Base-by-base conservation (phyloP, 2,329 filamentous ascomycete genomes). In the Beauveria medogensis region DNA sequence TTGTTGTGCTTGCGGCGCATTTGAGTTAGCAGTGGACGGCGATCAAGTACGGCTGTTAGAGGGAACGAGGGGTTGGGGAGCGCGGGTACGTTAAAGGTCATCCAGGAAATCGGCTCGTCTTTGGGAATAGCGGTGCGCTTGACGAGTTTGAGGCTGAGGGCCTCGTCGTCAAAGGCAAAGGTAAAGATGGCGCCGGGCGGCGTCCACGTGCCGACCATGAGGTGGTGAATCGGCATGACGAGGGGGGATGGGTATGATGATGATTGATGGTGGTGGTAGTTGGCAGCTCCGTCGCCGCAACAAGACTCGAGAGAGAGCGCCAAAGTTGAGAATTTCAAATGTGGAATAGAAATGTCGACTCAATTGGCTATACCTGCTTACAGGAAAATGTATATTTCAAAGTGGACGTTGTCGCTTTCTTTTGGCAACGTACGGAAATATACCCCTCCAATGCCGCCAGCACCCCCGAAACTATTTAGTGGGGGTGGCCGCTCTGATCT, bases 121-220 rank as follows among this genome's bases (percentile, higher is more conserved):
- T 89, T 75, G 5, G 90, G 88, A 61, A 95, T 94, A 62, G 86
- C 84, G 1, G 90, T 94, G 67, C 88, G 86, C 77, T 93, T 92
- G 70, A 95, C 77, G 69, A 94, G 75, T 66, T 87, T 82, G 63
- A 95, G 76, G 7, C 86, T 87, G 65, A 92, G 77, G 44, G 84
- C 85, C 74, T 92, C 89, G 67, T 93, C 90, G 75, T 96, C 90
- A 71, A 96, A 96, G 63, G 87, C 84, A 63, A 96, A 88, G 0
- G 91, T 95, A 75, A 94, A 94, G 69, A 96, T 94, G 72, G 91
- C 90, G 52, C 91, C 91, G 60, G 91, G 91, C 62, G 89, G 89
- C 63, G 90, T 93, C 91, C 91, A 96, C 60, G 91, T 96, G 64
- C 91, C 91, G 70, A 93, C 86, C 89, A 96, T 94, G 71, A 96